Conservation (phyloP, 2,329 filamentous ascomycete genomes). For the Verticillium dahliae region DNA sequence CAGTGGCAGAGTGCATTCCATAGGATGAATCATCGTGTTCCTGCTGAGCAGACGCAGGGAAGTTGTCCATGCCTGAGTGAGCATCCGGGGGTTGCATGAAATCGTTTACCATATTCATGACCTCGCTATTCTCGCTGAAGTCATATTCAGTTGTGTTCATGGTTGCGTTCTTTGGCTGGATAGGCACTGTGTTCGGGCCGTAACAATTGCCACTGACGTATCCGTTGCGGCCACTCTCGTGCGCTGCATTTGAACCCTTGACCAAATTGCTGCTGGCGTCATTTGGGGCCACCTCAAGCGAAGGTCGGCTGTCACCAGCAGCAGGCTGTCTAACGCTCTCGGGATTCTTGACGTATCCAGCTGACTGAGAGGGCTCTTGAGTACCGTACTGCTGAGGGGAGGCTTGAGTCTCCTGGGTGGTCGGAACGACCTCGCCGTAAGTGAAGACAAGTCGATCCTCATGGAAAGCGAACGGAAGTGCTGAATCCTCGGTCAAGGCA, state of each 20-base stretch:
- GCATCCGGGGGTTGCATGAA: constrained; percentile 39
- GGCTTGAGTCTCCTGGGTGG: background rate
- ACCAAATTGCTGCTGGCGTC: background rate
- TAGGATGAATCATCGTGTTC: constrained; percentile 39
- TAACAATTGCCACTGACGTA: background rate
- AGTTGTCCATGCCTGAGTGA: background rate
- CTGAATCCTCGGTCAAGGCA: constrained; percentile 33
- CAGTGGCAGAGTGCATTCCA: constrained; percentile 46
- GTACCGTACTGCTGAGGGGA: background rate
- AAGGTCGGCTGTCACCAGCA: background rate
- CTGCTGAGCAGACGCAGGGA: background rate
- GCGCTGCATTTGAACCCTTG: background rate
- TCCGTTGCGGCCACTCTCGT: background rate
- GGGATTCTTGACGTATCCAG: background rate
- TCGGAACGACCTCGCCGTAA: background rate
- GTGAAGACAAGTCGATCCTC: background rate
- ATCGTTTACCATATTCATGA: constrained; percentile 41
- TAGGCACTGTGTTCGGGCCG: background rate
- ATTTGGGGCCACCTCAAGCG: background rate
- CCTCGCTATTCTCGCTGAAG: constrained; percentile 22
- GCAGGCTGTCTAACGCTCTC: background rate
- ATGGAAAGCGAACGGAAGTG: constrained; percentile 27
- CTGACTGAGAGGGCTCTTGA: background rate
- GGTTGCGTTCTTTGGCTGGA: background rate
- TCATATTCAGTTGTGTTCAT: constrained; percentile 10